phyloP scores from a whole-genome alignment of 108 stramenopile species.

The Seminavis robusta region DNA sequence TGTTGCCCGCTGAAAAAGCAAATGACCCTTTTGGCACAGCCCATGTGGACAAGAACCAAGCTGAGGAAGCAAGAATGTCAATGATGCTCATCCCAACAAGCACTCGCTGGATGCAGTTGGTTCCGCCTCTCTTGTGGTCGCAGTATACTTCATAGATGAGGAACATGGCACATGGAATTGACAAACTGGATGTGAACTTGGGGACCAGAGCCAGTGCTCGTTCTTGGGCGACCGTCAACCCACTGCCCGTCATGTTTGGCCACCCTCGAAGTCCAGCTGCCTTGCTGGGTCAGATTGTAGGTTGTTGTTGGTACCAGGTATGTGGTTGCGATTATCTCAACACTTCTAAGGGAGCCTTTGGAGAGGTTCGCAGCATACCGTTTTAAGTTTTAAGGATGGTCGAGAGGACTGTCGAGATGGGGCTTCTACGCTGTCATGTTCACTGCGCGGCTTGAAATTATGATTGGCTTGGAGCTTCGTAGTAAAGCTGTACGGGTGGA shows the following conservation, averaged over 20 bases:
- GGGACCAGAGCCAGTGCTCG: not conserved
- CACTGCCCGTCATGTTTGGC: not conserved
- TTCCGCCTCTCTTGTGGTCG: not conserved
- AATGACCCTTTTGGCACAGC: constrained; percentile 7
- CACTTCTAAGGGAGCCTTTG: too few relatives aligned
- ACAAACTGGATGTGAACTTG: not conserved
- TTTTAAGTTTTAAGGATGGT: too few relatives aligned
- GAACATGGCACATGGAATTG: not conserved
- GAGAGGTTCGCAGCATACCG: too few relatives aligned
- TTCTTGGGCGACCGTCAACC: not conserved
- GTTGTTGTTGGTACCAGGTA: too few relatives aligned
- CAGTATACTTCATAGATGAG: constrained; percentile 1
- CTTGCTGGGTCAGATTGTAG: too few relatives aligned
- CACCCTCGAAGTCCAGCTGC: too few relatives aligned
- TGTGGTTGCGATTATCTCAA: too few relatives aligned
- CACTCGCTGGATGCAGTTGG: constrained; percentile 21
- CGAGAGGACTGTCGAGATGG: too few relatives aligned
- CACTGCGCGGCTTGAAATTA: too few relatives aligned
- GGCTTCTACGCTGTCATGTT: too few relatives aligned
- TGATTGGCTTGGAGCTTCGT: too few relatives aligned
- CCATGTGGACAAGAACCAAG: constrained; percentile 38
- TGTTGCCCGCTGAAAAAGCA: constrained; percentile 21
- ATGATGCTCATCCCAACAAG: constrained; percentile 23
- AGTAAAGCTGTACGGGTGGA: too few relatives aligned
- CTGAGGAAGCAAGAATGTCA: constrained; percentile 18